A percentile compares a stretch with the other conserved stretches of the same genome.
Evolutionary conservation across 495 filamentous ascomycete species (phyloP).

Genomic region (Immersiella caudata): DNA sequence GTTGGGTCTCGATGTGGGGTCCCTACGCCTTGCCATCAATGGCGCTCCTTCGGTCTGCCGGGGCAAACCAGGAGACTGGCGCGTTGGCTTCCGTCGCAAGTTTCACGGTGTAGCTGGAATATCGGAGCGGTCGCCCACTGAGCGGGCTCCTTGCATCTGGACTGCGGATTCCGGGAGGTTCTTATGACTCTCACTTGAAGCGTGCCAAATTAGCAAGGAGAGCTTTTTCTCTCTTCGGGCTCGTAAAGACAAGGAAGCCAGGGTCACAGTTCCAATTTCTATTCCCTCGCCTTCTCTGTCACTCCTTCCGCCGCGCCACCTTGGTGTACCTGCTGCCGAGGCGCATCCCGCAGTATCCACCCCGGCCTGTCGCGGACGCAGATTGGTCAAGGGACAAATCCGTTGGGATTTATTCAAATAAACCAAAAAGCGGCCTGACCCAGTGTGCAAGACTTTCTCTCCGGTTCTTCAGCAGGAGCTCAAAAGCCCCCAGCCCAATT

Average conservation of each 20-base stretch:
- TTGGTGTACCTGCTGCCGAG: slow-evolving; percentile 18
- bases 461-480: slow-evolving; percentile 6
- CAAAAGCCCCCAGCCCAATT: slow-evolving; percentile 10
- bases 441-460: neutral
- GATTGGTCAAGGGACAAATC: slow-evolving; percentile 18
- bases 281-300: neutral
- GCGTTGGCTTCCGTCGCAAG: neutral
- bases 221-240: neutral
- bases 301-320: slow-evolving; percentile 13
- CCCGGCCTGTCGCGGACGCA: slow-evolving; percentile 4
- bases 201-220: too few relatives aligned
- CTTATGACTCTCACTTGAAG: neutral
- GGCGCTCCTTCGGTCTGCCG: neutral
- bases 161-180: neutral
- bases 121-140: neutral
- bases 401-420: slow-evolving; percentile 19
- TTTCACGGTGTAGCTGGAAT: neutral
- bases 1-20: neutral
- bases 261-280: neutral
- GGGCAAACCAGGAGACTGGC: neutral
- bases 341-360: slow-evolving; percentile 8
- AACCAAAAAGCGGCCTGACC: neutral
- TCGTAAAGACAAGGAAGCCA: neutral
- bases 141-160: neutral
- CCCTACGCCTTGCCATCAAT: neutral